A percentile compares a stretch with the other conserved stretches of the same genome.
Evolutionary conservation across 306 rosid species (phyloP).

Genomic region (Vigna radiata): DNA sequence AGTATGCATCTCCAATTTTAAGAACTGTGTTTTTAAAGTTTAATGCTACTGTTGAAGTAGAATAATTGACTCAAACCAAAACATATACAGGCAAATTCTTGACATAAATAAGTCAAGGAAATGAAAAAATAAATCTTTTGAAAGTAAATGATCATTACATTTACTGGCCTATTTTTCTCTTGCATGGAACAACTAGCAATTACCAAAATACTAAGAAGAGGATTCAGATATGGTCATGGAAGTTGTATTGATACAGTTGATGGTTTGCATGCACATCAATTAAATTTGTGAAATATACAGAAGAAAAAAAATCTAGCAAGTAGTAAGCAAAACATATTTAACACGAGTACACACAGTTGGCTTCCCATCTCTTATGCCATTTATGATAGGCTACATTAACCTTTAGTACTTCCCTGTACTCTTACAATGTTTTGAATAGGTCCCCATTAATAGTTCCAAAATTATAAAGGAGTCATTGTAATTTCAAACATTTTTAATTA

Average conservation of each 20-base stretch:
- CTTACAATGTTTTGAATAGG: neutral
- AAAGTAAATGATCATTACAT: neutral
- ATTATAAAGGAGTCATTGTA: neutral
- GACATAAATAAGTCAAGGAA: neutral
- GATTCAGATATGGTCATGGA: neutral
- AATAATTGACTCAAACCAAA: slow-evolving; percentile 34
- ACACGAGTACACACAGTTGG: slow-evolving; percentile 6
- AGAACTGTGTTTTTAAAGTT: slow-evolving; percentile 17
- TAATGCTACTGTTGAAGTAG: neutral
- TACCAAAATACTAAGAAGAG: neutral
- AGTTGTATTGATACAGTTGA: slow-evolving; percentile 21
- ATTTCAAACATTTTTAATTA: neutral
- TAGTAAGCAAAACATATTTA: slow-evolving; percentile 15
- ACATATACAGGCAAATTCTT: neutral
- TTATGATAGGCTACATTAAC: slow-evolving; percentile 34
- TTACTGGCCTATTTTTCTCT: neutral
- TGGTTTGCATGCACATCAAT: neutral
- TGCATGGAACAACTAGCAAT: neutral
- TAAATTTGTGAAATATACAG: neutral
- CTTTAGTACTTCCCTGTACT: neutral
- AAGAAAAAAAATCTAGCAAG: slow-evolving; percentile 28
- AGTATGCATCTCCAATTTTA: neutral
- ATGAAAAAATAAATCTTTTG: neutral
- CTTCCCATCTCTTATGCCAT: slow-evolving; percentile 15
- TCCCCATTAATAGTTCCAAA: neutral